These are phyloP conservation scores for Pseudogymnoascus sp. DNA, from an alignment of 2,329 filamentous ascomycete species.

Conservation along the genomic window DNA sequence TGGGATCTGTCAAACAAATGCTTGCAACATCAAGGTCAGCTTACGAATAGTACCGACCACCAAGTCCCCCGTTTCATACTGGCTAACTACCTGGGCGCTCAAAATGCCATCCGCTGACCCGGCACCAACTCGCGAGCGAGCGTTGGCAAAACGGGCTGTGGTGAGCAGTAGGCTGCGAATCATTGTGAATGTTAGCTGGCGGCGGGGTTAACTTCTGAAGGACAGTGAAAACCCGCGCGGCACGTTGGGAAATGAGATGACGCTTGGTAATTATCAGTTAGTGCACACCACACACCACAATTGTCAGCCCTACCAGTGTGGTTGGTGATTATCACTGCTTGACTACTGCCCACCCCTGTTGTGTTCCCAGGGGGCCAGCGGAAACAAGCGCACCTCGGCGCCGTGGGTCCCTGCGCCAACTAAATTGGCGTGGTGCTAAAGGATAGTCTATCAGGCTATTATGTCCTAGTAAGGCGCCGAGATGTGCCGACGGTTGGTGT, in stretches of 20 bases:
- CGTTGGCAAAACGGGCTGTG: neutral
- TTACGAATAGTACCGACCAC: neutral
- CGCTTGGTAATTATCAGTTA: neutral
- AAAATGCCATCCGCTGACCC: neutral
- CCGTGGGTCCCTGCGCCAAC: neutral
- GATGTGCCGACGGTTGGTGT: neutral
- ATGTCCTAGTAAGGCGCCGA: neutral
- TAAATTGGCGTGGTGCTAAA: neutral
- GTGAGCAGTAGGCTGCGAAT: neutral
- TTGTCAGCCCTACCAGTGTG: neutral
- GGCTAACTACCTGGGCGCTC: neutral
- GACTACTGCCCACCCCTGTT: neutral
- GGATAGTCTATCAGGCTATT: neutral
- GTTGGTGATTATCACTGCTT: neutral
- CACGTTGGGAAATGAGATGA: neutral
- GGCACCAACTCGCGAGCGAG: no score
- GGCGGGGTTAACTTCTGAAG: neutral
- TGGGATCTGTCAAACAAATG: neutral
- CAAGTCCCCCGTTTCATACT: neutral
- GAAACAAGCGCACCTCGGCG: neutral
- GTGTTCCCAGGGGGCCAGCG: neutral
- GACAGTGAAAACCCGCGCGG: neutral
- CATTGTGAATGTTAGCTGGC: neutral
- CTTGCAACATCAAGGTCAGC: neutral
- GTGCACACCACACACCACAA: neutral